Conservation (phyloP, 495 filamentous ascomycete species). For the Margaritispora aquatica region DNA sequence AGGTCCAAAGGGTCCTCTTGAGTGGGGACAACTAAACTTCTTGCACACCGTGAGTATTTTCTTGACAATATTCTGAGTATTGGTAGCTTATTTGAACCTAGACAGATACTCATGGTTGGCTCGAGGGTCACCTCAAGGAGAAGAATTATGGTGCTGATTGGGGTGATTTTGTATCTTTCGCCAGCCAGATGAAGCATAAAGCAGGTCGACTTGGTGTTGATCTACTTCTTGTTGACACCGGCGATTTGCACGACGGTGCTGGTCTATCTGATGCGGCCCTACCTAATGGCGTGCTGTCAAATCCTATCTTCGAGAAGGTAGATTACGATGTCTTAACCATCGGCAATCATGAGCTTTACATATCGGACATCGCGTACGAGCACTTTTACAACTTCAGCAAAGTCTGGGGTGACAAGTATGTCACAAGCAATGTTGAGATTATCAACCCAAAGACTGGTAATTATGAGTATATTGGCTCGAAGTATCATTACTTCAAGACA, state of each 20-base stretch:
- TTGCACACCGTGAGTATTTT: slow-evolving; percentile 54
- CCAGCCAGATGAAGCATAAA: slow-evolving; percentile 66
- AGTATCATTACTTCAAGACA: slow-evolving; percentile 82
- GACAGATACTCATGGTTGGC: slow-evolving; percentile 67
- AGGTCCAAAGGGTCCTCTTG: slow-evolving; percentile 65
- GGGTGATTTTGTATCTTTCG: slow-evolving; percentile 94
- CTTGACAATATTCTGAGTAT: slow-evolving; percentile 22
- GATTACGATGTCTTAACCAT: slow-evolving; percentile 38
- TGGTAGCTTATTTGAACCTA: background rate
- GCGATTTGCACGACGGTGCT: slow-evolving; percentile 89
- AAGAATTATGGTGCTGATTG: slow-evolving; percentile 90
- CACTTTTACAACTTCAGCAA: slow-evolving; percentile 44
- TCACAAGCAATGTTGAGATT: slow-evolving; percentile 82
- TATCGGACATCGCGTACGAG: slow-evolving; percentile 55
- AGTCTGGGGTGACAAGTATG: slow-evolving; percentile 45
- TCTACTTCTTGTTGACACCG: slow-evolving; percentile 90
- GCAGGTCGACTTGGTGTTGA: slow-evolving; percentile 77
- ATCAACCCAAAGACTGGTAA: slow-evolving; percentile 51
- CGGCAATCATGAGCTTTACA: slow-evolving; percentile 94
- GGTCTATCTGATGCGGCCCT: slow-evolving; percentile 84
- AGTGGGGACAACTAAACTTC: slow-evolving; percentile 90
- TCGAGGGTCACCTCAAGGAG: slow-evolving; percentile 86
- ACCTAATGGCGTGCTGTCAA: slow-evolving; percentile 80
- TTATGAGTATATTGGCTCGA: slow-evolving; percentile 69
- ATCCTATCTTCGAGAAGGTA: slow-evolving; percentile 75